A percentile compares a stretch with the other conserved stretches of the same genome.
These are phyloP conservation scores for Delitschia confertaspora DNA, from an alignment of 495 filamentous ascomycete species.

Conservation along the genomic window DNA sequence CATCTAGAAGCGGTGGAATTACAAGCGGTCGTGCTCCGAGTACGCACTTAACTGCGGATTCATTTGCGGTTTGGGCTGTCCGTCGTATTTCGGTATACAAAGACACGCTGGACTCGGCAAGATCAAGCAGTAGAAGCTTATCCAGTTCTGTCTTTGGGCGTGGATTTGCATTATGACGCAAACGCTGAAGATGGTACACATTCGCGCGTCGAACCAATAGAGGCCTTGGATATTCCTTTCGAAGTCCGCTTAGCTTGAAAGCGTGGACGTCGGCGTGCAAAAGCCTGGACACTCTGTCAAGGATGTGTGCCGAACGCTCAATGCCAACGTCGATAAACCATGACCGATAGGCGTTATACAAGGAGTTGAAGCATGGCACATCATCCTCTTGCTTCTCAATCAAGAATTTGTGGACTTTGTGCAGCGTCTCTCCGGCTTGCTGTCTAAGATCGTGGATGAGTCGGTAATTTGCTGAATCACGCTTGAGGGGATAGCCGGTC, in stretches of 20 bases:
- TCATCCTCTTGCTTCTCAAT: slow-evolving; percentile 84
- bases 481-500: slow-evolving; percentile 70
- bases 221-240: slow-evolving; percentile 87
- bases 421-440: slow-evolving; percentile 67
- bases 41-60: slow-evolving; percentile 87
- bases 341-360: slow-evolving; percentile 87
- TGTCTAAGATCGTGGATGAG: slow-evolving; percentile 74
- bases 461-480: slow-evolving; percentile 54
- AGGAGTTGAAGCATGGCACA: slow-evolving; percentile 82
- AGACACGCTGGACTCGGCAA: slow-evolving; percentile 87
- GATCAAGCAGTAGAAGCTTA: slow-evolving; percentile 70
- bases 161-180: slow-evolving; percentile 85
- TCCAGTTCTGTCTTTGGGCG: slow-evolving; percentile 77
- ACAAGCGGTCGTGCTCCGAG: slow-evolving; percentile 78
- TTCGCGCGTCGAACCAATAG: slow-evolving; percentile 81
- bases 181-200: slow-evolving; percentile 86
- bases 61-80: slow-evolving; percentile 82
- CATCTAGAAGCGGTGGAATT: slow-evolving; percentile 74
- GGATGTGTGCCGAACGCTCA: slow-evolving; percentile 84
- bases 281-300: slow-evolving; percentile 77
- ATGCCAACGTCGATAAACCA: slow-evolving; percentile 98
- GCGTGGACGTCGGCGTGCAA: slow-evolving; percentile 76
- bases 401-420: slow-evolving; percentile 76
- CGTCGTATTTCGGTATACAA: slow-evolving; percentile 90
- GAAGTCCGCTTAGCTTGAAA: slow-evolving; percentile 86